Percentiles rank a stretch among this genome's conserved stretches.
Conservation (phyloP, 2,329 filamentous ascomycete species). For the Pestalotiopsis sp. region DNA sequence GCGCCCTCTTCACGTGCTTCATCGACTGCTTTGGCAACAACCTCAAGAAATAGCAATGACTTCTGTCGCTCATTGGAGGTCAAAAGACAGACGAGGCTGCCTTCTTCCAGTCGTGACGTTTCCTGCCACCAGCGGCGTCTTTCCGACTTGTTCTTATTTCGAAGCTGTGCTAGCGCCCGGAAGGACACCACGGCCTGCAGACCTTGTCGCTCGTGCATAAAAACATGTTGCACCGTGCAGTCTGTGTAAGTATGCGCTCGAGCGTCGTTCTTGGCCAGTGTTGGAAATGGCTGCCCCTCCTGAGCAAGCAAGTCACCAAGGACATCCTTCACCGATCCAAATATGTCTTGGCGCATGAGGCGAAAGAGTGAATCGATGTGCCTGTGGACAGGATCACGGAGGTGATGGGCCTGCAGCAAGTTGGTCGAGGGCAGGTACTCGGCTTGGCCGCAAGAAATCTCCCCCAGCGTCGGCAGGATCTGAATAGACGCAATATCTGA, state of each 20-base stretch:
- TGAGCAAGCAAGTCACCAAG: constrained; percentile 40
- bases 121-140: constrained; percentile 47
- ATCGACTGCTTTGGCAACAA: constrained; percentile 36
- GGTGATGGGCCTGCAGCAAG: constrained; percentile 42
- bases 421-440: constrained; percentile 49
- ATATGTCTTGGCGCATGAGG: constrained; percentile 56
- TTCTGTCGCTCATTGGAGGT: constrained; percentile 27
- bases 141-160: constrained; percentile 13
- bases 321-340: constrained; percentile 54
- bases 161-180: constrained; percentile 39
- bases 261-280: constrained; percentile 23
- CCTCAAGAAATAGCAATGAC: constrained; percentile 40
- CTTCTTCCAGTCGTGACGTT: constrained; percentile 49
- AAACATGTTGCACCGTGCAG: constrained; percentile 31
- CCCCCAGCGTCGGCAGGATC: constrained; percentile 51
- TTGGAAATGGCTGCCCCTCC: constrained; percentile 13
- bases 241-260: constrained; percentile 40
- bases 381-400: constrained; percentile 35
- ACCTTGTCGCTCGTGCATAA: constrained; percentile 40
- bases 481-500: constrained; percentile 46
- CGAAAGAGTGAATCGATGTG: constrained; percentile 53
- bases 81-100: constrained; percentile 53
- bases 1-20: constrained; percentile 19
- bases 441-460: constrained; percentile 42
- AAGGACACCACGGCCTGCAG: constrained; percentile 48